phyloP scores from a whole-genome alignment of 805 yeast genomes.

The Barnettozyma salicaria region DNA sequence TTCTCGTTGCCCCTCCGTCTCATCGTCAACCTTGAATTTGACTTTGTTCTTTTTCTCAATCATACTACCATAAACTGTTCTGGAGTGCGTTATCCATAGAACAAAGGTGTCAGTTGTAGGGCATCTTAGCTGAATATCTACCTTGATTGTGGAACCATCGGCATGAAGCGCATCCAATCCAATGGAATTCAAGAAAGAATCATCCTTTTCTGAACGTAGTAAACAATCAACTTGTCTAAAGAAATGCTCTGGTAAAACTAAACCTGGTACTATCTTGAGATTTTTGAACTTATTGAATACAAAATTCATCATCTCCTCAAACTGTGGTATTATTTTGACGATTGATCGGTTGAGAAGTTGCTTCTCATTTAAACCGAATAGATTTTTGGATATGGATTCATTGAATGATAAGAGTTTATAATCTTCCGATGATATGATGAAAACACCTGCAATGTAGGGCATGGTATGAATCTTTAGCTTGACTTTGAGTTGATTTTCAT shows the following conservation, averaged over 20 bases:
- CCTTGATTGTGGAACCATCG: constrained; percentile 57
- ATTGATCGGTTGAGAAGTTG: constrained; percentile 43
- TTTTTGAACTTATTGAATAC: constrained; percentile 32
- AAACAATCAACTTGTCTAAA: constrained; percentile 56
- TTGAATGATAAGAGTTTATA: constrained; percentile 64
- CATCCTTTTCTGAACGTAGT: constrained; percentile 32
- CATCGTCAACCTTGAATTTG: constrained; percentile 13
- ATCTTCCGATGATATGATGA: constrained; percentile 46
- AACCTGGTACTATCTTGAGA: constrained; percentile 47
- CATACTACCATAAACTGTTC: constrained; percentile 30
- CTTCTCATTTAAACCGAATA: constrained; percentile 60
- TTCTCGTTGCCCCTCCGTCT: background rate
- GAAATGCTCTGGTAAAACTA: constrained; percentile 87
- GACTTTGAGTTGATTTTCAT: constrained; percentile 38
- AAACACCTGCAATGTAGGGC: constrained; percentile 84
- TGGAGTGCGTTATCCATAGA: constrained; percentile 83
- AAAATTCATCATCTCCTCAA: constrained; percentile 35
- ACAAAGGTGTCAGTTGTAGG: constrained; percentile 52
- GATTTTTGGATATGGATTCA: constrained; percentile 67
- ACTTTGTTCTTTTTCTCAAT: constrained; percentile 14
- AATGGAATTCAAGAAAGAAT: constrained; percentile 52
- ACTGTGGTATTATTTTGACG: constrained; percentile 56
- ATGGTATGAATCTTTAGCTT: constrained; percentile 66
- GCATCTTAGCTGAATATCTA: constrained; percentile 80
- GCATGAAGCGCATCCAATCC: constrained; percentile 67